Percentiles rank a stretch among this genome's conserved stretches.
These are phyloP conservation scores for Rasamsonia emersonii DNA, from an alignment of 2,329 filamentous ascomycete species.

Conservation along the genomic window DNA sequence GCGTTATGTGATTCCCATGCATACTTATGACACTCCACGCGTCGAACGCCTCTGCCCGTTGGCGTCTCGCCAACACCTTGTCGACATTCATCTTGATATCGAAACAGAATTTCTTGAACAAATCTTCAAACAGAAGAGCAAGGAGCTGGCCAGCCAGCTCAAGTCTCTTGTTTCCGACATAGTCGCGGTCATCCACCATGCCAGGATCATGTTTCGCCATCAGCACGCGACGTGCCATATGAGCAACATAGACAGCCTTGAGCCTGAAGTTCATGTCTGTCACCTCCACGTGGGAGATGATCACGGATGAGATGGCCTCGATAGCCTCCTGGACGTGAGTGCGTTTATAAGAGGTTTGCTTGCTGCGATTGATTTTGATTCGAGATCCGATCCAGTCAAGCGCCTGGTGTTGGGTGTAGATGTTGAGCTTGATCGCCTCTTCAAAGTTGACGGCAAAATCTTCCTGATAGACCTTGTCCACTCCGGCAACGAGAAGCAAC, in stretches of 20 bases:
- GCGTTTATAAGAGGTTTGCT: conserved; percentile 52
- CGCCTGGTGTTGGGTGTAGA: conserved; percentile 91
- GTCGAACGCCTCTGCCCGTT: conserved; percentile 80
- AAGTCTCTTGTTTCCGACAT: conserved; percentile 93
- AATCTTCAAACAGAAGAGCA: conserved; percentile 88
- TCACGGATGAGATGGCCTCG: conserved; percentile 82
- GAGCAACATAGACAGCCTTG: conserved; percentile 92
- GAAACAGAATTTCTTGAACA: conserved; percentile 90
- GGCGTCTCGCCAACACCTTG: conserved; percentile 89
- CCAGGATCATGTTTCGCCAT: conserved; percentile 88
- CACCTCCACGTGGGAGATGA: conserved; percentile 91
- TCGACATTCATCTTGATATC: conserved; percentile 91
- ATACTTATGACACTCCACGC: conserved; percentile 75
- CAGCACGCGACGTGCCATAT: conserved; percentile 93
- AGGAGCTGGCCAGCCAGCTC: conserved; percentile 92
- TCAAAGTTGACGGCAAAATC: conserved; percentile 95
- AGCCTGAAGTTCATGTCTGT: conserved; percentile 87
- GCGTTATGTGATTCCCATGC: conserved; percentile 78
- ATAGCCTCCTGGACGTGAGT: conserved; percentile 87
- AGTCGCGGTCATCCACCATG: conserved; percentile 91
- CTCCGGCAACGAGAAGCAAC: conserved; percentile 78
- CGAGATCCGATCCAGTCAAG: conserved; percentile 82
- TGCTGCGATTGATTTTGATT: conserved; percentile 73
- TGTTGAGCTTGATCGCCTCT: conserved; percentile 70
- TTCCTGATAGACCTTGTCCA: conserved; percentile 83